Percentiles rank a stretch among this genome's conserved stretches.
phyloP scores from a whole-genome alignment of 768 basidiomycete genomes.

The Lentinus tigrinus region DNA sequence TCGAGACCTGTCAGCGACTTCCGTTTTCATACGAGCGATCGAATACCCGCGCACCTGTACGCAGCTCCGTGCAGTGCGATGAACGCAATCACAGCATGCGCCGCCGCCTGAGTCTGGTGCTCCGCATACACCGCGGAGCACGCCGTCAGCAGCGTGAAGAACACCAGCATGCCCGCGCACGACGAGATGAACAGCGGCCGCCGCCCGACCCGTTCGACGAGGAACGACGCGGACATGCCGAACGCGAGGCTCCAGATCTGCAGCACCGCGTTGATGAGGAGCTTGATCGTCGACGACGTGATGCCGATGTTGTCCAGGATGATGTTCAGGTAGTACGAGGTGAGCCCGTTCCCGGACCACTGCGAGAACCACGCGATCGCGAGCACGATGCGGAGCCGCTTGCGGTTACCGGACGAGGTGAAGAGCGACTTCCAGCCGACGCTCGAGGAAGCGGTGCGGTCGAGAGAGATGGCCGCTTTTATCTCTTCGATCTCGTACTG shows the following conservation, averaged over 20 bases:
- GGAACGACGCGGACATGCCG: conserved; percentile 54
- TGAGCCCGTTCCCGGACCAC: conserved; percentile 84
- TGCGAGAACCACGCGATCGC: conserved; percentile 83
- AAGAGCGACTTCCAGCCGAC: conserved; percentile 72
- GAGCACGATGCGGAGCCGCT: conserved; percentile 73
- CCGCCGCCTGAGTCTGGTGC: conserved; percentile 41
- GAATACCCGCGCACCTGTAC: conserved; percentile 77
- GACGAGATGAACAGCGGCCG: conserved; percentile 68
- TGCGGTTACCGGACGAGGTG: conserved; percentile 66
- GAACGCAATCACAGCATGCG: conserved; percentile 75
- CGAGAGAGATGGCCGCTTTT: conserved; percentile 66
- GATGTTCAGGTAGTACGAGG: conserved; percentile 78
- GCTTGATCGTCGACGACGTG: conserved; percentile 56
- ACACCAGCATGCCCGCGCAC: conserved; percentile 55
- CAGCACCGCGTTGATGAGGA: conserved; percentile 81
- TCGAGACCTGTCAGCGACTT: neutral
- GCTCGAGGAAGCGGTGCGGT: conserved; percentile 45
- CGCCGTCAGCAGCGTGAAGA: conserved; percentile 68
- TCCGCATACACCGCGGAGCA: conserved; percentile 59
- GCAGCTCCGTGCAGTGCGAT: conserved; percentile 80
- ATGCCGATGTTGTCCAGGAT: conserved; percentile 71
- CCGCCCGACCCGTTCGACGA: conserved; percentile 67
- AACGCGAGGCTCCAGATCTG: conserved; percentile 79
- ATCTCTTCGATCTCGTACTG: conserved; percentile 79
- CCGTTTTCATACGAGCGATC: too few species aligned